Evolutionary conservation across 78 protist genomes (phyloP).

Genomic region (Dictyostelium capitatum): DNA sequence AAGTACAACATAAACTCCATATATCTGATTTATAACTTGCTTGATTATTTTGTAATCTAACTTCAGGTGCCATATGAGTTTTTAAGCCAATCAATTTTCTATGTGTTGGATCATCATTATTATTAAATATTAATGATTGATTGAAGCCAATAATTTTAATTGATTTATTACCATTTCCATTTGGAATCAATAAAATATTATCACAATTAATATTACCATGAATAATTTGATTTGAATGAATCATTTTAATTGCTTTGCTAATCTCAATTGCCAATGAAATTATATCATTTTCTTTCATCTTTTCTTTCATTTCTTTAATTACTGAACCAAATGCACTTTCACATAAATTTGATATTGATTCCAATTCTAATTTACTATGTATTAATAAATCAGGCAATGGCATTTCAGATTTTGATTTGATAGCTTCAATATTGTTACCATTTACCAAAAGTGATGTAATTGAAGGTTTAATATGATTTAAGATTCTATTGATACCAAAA

Average conservation of each 20-base stretch:
- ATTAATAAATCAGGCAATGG: too few relatives aligned
- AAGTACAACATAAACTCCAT: slow-evolving; percentile 85
- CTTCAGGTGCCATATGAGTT: slow-evolving; percentile 89
- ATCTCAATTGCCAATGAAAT: not conserved
- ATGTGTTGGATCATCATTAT: not conserved
- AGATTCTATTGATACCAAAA: too few relatives aligned
- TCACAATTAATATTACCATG: slow-evolving; percentile 94
- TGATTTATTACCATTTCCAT: too few relatives aligned
- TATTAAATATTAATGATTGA: not conserved
- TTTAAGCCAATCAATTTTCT: slow-evolving; percentile 84
- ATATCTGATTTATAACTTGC: slow-evolving; percentile 78
- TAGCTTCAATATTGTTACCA: too few relatives aligned
- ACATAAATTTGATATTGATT: too few relatives aligned
- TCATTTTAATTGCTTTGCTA: slow-evolving; percentile 63
- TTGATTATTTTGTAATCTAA: not conserved
- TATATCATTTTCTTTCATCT: not conserved
- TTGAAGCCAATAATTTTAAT: slow-evolving; percentile 89
- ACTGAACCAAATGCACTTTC: too few relatives aligned
- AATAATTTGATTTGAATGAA: slow-evolving; percentile 86
- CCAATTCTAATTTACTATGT: too few relatives aligned
- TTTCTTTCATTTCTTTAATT: too few relatives aligned
- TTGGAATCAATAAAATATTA: slow-evolving; percentile 69
- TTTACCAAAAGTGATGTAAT: too few relatives aligned
- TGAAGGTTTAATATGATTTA: too few relatives aligned
- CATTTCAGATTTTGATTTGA: too few relatives aligned